These are phyloP conservation scores for Backusella macrospora DNA, from an alignment of 192 early-diverging fungal genomes.

Conservation along the genomic window DNA sequence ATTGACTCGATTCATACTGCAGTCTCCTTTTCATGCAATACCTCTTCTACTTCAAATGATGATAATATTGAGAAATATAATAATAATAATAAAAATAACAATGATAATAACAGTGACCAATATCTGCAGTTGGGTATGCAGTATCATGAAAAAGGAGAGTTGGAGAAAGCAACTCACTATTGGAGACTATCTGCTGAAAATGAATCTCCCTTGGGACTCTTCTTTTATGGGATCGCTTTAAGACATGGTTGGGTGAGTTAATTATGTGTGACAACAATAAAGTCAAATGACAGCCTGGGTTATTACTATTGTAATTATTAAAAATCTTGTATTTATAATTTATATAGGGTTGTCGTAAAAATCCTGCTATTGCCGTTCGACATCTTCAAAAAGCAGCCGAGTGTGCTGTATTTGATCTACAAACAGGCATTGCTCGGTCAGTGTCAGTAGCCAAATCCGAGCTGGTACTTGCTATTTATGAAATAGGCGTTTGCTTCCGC, in stretches of 20 bases:
- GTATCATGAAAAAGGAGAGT: slow-evolving; percentile 69
- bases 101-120: slow-evolving; percentile 46
- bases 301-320: not conserved
- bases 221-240: slow-evolving; percentile 74
- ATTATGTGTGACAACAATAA: not conserved
- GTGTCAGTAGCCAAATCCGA: slow-evolving; percentile 61
- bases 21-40: not conserved
- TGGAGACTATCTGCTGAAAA: slow-evolving; percentile 69
- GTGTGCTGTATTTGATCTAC: slow-evolving; percentile 61
- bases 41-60: not conserved
- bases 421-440: slow-evolving; percentile 54
- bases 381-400: slow-evolving; percentile 74
- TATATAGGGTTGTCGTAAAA: slow-evolving; percentile 61
- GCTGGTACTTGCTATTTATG: slow-evolving; percentile 76
- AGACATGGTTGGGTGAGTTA: slow-evolving; percentile 71
- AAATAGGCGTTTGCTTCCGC: slow-evolving; percentile 76
- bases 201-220: slow-evolving; percentile 66
- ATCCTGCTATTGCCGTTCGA: slow-evolving; percentile 66
- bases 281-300: not conserved
- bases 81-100: not conserved
- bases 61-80: not conserved
- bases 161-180: slow-evolving; percentile 72
- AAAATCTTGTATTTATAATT: not conserved
- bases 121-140: slow-evolving; percentile 67
- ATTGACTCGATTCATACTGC: not conserved